These are phyloP conservation scores for Fusarium odoratissimum DNA, from an alignment of 2,329 filamentous ascomycete genomes.

Conservation along the genomic window DNA sequence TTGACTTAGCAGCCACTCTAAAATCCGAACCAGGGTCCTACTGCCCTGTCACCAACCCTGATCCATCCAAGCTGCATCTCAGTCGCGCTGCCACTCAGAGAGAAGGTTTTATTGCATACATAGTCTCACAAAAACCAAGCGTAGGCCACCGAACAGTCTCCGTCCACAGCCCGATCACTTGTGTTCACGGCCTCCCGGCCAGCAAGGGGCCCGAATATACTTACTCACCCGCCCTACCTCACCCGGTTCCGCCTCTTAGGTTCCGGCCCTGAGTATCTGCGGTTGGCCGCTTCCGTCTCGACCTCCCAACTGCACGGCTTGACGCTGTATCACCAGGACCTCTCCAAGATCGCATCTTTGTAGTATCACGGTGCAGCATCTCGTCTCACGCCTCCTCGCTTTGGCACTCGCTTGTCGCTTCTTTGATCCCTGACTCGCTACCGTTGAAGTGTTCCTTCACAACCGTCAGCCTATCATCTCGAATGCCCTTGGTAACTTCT, in stretches of 20 bases:
- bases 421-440: constrained; percentile 30
- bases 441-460: constrained; percentile 14
- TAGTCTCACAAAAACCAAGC: constrained; percentile 64
- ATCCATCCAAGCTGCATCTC: constrained; percentile 57
- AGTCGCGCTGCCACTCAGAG: constrained; percentile 52
- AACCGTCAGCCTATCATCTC: constrained; percentile 21
- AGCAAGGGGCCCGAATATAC: constrained; percentile 45
- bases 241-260: constrained; percentile 47
- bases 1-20: constrained; percentile 52
- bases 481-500: constrained; percentile 21
- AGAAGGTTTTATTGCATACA: constrained; percentile 46
- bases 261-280: constrained; percentile 54
- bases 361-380: constrained; percentile 64
- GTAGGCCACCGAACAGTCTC: constrained; percentile 55
- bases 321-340: constrained; percentile 62
- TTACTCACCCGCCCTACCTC: constrained; percentile 34
- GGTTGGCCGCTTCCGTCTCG: constrained; percentile 59
- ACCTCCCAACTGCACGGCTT: constrained; percentile 59
- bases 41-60: constrained; percentile 55
- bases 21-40: constrained; percentile 51
- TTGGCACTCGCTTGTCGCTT: constrained; percentile 49
- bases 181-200: constrained; percentile 46
- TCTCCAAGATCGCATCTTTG: constrained; percentile 57
- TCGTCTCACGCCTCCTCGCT: constrained; percentile 58
- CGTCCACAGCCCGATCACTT: constrained; percentile 46